Evolutionary conservation across 2,329 filamentous ascomycete species (phyloP), one percentile per base, ranked within the genome.

Genomic region (Penicillium decumbens): DNA sequence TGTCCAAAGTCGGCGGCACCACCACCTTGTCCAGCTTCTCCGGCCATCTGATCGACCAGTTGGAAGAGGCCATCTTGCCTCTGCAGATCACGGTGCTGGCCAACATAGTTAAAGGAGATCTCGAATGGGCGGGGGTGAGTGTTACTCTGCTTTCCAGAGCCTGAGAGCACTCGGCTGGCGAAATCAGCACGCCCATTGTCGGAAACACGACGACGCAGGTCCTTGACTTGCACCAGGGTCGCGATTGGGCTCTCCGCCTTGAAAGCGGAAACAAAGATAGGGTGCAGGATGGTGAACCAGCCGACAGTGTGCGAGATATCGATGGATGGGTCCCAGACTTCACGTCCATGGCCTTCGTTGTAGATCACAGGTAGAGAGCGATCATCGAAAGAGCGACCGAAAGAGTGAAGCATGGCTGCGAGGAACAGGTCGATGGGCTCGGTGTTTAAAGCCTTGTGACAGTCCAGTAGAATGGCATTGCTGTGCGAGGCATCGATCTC

Each of bases 201-300:
- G 4, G 64, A 51, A 6, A 71, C 65, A 4, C 54, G 55, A 20
- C 69, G 64, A 4, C 72, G 69, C 2, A 64, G 51, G 43, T 74
- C 71, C 52, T 74, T 74, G 4, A 72, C 68, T 30, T 60, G 61
- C 0, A 66, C 52, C 4, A 72, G 54, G 4, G 66, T 66, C 4
- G 69, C 63, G 4, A 67, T 47, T 0, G 67, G 59, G 42, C 64
- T 51, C 1, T 65, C 52, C 1, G 62, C 38, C 12, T 57, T 59
- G 29, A 63, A 57, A 2, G 57, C 53, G 1, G 60, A 53, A 0
- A 74, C 63, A 24, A 67, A 68, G 3, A 77, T 68, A 0, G 75
- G 75, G 43, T 73, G 75, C 6, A 78, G 58, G 20, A 73, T 74
- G 0, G 76, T 78, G 50, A 78, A 79, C 76, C 76, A 79, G 6